These are phyloP conservation scores for Candida odintsovae DNA, from an alignment of 805 yeast genomes.

Conservation along the genomic window DNA sequence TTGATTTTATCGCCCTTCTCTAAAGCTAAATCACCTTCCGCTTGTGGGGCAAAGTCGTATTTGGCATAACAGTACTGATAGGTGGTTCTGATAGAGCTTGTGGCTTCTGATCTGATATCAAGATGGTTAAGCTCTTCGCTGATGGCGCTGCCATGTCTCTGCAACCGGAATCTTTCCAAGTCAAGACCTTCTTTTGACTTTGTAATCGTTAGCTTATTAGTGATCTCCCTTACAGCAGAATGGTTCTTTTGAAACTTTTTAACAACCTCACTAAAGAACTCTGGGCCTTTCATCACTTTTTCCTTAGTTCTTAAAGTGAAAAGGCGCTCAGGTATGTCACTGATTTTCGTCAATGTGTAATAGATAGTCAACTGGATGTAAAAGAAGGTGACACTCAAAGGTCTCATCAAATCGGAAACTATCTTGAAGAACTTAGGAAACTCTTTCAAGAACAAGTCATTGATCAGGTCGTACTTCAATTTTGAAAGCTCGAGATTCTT, in stretches of 20 bases:
- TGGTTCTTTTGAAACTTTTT: conserved; percentile 4
- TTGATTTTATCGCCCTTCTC: conserved; percentile 37
- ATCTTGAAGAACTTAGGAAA: conserved; percentile 38
- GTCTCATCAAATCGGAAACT: conserved; percentile 26
- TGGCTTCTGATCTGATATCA: neutral
- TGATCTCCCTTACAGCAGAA: neutral
- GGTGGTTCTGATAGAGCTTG: conserved; percentile 11
- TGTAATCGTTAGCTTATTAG: conserved; percentile 5
- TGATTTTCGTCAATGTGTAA: conserved; percentile 27
- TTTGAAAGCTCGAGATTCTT: conserved; percentile 26
- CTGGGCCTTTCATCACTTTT: neutral
- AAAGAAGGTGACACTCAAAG: conserved; percentile 26
- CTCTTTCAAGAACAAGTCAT: conserved; percentile 37
- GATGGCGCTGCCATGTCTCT: neutral
- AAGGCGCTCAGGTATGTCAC: conserved; percentile 6
- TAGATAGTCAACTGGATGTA: conserved; percentile 32
- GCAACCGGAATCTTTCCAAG: neutral
- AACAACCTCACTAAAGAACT: conserved; percentile 5
- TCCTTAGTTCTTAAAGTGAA: conserved; percentile 11
- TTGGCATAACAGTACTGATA: conserved; percentile 32
- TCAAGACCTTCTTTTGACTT: conserved; percentile 6
- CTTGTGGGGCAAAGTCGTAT: conserved; percentile 32
- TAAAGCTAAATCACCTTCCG: conserved; percentile 38
- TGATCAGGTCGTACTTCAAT: conserved; percentile 32
- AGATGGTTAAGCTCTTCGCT: neutral